These are phyloP conservation scores for Capronia epimyces DNA, from an alignment of 2,329 filamentous ascomycete genomes.

Conservation along the genomic window DNA sequence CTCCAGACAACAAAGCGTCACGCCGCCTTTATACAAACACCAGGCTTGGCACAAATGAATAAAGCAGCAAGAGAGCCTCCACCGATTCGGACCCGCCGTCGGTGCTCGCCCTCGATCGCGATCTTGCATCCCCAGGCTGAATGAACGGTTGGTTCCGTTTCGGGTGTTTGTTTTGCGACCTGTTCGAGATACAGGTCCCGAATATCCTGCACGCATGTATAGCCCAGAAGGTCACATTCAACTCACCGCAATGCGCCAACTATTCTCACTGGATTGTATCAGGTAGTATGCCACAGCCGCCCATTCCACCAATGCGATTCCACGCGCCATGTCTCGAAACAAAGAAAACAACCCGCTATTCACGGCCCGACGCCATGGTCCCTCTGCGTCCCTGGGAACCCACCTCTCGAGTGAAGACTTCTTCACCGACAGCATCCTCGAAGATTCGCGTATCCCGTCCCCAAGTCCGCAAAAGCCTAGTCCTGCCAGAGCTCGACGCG, in stretches of 20 bases:
- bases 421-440: constrained; percentile 30
- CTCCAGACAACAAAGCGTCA: no score
- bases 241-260: neutral
- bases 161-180: constrained; percentile 16
- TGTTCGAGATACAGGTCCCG: constrained; percentile 1
- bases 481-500: constrained; percentile 30
- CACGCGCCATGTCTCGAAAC: constrained; percentile 25
- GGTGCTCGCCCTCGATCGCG: neutral
- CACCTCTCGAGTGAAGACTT: constrained; percentile 25
- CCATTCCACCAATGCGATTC: constrained; percentile 13
- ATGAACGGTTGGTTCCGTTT: constrained; percentile 1
- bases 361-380: constrained; percentile 15
- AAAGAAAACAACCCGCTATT: constrained; percentile 26
- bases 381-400: constrained; percentile 6
- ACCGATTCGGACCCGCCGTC: neutral
- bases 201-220: neutral
- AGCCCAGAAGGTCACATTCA: neutral
- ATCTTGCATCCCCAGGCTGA: neutral
- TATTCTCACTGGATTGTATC: neutral
- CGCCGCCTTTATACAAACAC: neutral
- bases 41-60: neutral
- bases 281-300: constrained; percentile 15
- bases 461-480: constrained; percentile 18
- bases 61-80: neutral
- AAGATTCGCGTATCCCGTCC: constrained; percentile 26